Conservation (phyloP, 257 asterid genomes). For the Nicotiana undulata region DNA sequence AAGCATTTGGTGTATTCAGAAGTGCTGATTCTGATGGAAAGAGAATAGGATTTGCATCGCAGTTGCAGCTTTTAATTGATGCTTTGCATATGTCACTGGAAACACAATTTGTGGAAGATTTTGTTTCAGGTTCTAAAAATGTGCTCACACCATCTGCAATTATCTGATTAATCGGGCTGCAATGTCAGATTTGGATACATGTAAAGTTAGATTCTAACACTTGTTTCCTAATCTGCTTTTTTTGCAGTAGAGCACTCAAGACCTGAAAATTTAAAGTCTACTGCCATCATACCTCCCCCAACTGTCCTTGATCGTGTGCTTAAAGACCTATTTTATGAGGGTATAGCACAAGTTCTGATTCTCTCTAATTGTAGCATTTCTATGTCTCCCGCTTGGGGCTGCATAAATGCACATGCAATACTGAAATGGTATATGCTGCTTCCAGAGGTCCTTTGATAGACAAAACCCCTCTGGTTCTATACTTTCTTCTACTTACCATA, state of each 20-base stretch:
- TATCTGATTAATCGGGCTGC: neutral
- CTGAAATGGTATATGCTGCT: neutral
- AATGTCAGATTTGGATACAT: neutral
- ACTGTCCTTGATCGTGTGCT: constrained; percentile 95
- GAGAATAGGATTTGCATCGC: constrained; percentile 74
- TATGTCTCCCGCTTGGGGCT: neutral
- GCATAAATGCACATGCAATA: neutral
- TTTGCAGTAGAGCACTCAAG: constrained; percentile 48
- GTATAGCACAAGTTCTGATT: constrained; percentile 18
- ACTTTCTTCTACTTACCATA: neutral
- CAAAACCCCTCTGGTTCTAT: neutral
- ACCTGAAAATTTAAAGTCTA: constrained; percentile 57
- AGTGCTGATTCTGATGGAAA: constrained; percentile 44
- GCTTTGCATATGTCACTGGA: constrained; percentile 64
- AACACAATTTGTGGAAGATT: constrained; percentile 75
- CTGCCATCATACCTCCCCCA: constrained; percentile 82
- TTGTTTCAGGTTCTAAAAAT: constrained; percentile 62
- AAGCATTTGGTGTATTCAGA: constrained; percentile 31
- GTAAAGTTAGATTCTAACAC: neutral
- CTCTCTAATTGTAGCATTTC: neutral
- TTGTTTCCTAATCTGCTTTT: constrained; percentile 1
- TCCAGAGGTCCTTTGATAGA: neutral
- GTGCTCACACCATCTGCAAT: neutral
- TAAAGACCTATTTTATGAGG: constrained; percentile 78
- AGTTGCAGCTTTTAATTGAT: constrained; percentile 57